These are phyloP conservation scores for Pleurotus tuber-regium DNA, from an alignment of 768 basidiomycete genomes.

Conservation along the genomic window DNA sequence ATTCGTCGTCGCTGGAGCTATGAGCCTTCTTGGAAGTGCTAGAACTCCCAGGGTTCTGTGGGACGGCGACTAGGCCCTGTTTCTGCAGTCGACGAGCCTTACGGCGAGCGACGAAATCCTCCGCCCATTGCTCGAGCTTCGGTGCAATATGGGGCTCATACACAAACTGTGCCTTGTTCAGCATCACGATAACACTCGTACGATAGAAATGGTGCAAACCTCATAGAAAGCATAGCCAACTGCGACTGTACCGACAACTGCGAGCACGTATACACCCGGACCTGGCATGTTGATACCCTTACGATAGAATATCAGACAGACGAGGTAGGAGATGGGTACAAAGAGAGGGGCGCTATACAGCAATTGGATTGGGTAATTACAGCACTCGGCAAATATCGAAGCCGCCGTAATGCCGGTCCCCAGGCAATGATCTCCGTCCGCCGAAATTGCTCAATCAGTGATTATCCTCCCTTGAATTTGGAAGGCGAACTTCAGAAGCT, in stretches of 20 bases:
- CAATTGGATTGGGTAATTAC: neutral
- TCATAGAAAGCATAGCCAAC: slow-evolving; percentile 57
- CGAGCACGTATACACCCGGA: slow-evolving; percentile 49
- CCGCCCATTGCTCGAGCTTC: slow-evolving; percentile 47
- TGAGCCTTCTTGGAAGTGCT: slow-evolving; percentile 14
- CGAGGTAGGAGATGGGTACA: slow-evolving; percentile 3
- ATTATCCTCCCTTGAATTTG: no score
- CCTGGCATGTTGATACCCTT: slow-evolving; percentile 27
- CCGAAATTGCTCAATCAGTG: no score
- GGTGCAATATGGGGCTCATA: slow-evolving; percentile 73
- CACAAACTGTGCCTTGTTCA: slow-evolving; percentile 46
- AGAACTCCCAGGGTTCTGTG: slow-evolving; percentile 16
- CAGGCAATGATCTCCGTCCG: neutral
- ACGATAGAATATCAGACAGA: neutral
- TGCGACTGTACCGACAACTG: slow-evolving; percentile 47
- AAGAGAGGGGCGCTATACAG: neutral
- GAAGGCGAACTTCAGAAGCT: no score
- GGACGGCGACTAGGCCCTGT: slow-evolving; percentile 18
- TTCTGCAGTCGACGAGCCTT: slow-evolving; percentile 28
- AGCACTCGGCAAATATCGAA: neutral
- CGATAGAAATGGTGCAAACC: slow-evolving; percentile 28
- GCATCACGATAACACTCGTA: slow-evolving; percentile 21
- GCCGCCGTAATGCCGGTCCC: slow-evolving; percentile 8
- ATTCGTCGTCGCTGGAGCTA: slow-evolving; percentile 11
- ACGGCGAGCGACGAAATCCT: slow-evolving; percentile 34